A percentile compares a stretch with the other conserved stretches of the same genome.
phyloP scores from a whole-genome alignment of 179 eudicot genomes.

The Gypsophila paniculata region DNA sequence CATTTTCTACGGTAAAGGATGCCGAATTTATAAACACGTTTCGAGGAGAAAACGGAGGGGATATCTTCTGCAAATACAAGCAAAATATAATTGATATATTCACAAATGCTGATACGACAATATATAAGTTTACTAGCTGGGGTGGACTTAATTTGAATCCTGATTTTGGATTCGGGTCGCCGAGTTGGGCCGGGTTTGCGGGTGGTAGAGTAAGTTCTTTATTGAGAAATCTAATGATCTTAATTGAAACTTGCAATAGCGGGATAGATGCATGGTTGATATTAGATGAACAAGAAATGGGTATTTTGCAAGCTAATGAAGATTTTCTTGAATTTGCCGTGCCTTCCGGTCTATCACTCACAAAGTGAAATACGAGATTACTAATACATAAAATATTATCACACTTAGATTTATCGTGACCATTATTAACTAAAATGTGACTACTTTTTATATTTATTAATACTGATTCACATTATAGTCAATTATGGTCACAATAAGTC shows the following conservation, averaged over 20 bases:
- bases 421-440: no score
- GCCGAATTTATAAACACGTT: constrained; percentile 7
- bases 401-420: no score
- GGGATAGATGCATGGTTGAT: constrained; percentile 31
- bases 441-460: no score
- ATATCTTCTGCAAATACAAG: constrained; percentile 14
- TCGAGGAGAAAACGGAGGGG: constrained; percentile 10
- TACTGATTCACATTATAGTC: no score
- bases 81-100: background rate
- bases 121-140: constrained; percentile 24
- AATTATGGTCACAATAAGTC: no score
- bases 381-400: no score
- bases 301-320: constrained; percentile 10
- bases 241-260: background rate
- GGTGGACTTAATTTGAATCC: constrained; percentile 17
- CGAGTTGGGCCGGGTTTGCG: constrained; percentile 21
- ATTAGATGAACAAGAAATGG: constrained; percentile 27
- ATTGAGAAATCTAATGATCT: background rate
- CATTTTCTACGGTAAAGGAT: constrained; percentile 2
- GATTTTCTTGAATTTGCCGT: constrained; percentile 29
- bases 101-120: background rate
- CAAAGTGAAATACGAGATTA: no score
- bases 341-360: constrained; percentile 3
- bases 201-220: constrained; percentile 1
- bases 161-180: constrained; percentile 26